Base-by-base conservation (phyloP, 306 rosid genomes). In the Castanospermum australe region DNA sequence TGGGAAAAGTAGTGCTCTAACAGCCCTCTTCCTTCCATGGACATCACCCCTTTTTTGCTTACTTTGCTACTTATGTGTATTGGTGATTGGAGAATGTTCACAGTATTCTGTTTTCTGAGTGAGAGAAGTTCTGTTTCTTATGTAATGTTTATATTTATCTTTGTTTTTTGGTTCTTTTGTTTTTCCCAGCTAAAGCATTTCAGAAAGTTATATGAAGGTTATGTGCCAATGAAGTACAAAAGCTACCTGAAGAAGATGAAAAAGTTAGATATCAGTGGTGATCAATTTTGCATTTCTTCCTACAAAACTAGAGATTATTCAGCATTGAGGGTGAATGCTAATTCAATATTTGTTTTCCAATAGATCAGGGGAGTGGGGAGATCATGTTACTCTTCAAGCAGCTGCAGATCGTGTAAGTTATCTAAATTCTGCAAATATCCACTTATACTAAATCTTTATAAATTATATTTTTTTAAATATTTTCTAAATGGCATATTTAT, bases 291-390 rank as follows among this genome's bases (percentile, higher is more conserved):
- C 54, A 78, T 87, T 65, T 75, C 62, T 78, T 73, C 66, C 75
- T 52, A 33, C 54, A 62, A 71, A 60, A 60, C 78, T 77, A 62
- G 28, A 75, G 76, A 75, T 72, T 79, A 52, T 82, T 54, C 56
- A 72, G 48, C 67, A 57, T n/a, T 77, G 71, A 76, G 65, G 32
- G 64, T 80, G 72, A 82, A 61, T 45, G 36, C 80, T 82, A 73
- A 84, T 84, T 78, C 18, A 4, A 28, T 81, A 44, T 85, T 75
- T 80, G 60, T 68, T 65, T 86, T 69, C 41, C 78, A 63, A 86
- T 87, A 96, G 99, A 88, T 68, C 94, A 48, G 99, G 98, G 62
- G 99, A 96, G 80, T 96, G 99, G 99, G 99, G 99, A 85, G 99
- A 96, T 89, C 99, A 96, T 89, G 67, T 96, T 81, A 93, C 98